phyloP scores from a whole-genome alignment of 352 stramenopile genomes.

The Saprolegnia diclina region DNA sequence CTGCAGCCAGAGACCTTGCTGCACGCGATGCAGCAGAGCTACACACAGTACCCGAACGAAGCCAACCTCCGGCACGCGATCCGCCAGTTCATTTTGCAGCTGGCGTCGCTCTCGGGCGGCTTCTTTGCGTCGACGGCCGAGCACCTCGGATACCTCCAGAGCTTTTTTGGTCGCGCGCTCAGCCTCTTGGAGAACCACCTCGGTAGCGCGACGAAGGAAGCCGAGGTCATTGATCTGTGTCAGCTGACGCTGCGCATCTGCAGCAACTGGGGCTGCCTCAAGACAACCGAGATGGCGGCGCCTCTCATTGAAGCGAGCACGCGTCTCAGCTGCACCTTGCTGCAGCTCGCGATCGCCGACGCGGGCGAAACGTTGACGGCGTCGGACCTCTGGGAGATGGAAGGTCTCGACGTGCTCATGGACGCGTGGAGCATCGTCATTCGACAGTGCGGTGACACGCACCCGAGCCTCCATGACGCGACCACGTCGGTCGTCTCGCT shows the following conservation, averaged over 20 bases:
- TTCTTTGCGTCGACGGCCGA: slow-evolving; percentile 61
- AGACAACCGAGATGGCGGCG: slow-evolving; percentile 45
- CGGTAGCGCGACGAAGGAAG: slow-evolving; percentile 60
- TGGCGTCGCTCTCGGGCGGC: slow-evolving; percentile 64
- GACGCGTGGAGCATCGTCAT: slow-evolving; percentile 75
- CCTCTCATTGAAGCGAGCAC: slow-evolving; percentile 64
- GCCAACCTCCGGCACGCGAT: slow-evolving; percentile 49
- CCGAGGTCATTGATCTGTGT: slow-evolving; percentile 79
- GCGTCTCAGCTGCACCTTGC: slow-evolving; percentile 58
- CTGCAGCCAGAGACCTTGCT: slow-evolving; percentile 42
- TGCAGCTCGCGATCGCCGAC: slow-evolving; percentile 57
- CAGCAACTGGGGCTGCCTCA: slow-evolving; percentile 57
- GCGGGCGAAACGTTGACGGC: slow-evolving; percentile 42
- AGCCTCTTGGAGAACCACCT: slow-evolving; percentile 54
- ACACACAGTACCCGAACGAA: slow-evolving; percentile 33
- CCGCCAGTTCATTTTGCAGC: slow-evolving; percentile 65
- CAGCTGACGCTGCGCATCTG: slow-evolving; percentile 72
- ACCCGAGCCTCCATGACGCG: slow-evolving; percentile 9
- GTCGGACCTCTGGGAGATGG: slow-evolving; percentile 77
- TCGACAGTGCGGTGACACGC: background rate
- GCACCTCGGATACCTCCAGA: slow-evolving; percentile 50
- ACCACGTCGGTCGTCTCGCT: slow-evolving; percentile 57
- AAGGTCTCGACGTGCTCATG: slow-evolving; percentile 70
- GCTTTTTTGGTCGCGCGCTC: slow-evolving; percentile 57
- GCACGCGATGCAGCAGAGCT: slow-evolving; percentile 30